Evolutionary conservation across 2,329 filamentous ascomycete genomes (phyloP), one percentile per base, ranked within the genome.

Genomic region (Aspergillus transmontanensis): DNA sequence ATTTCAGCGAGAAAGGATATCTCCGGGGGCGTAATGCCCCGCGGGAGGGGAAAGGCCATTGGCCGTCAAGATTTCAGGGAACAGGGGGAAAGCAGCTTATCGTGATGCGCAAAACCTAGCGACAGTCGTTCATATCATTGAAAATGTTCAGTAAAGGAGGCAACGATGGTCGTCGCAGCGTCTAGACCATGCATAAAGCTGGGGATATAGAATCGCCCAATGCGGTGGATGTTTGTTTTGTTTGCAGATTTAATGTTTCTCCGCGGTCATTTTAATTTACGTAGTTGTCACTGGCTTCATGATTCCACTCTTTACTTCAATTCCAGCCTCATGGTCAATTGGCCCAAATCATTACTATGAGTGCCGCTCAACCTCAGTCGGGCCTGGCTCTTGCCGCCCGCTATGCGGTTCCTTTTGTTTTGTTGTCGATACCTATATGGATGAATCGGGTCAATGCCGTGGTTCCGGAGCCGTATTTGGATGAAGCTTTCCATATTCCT

Each of bases 1-100:
- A 97, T 98, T 82, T 99, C 95, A 79, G 94, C 97, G 32, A 98
- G 83, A 75, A 98, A 99, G 57, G 93, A 91, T 53, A 96, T 91
- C 81, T 99, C 95, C 67, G 91, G 85, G 64, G 95, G 93, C 71
- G 91, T 90, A 51, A 97, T 85, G 78, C 90, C 86, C 66, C 85
- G 82, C 45, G 85, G 85, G 48, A 89, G 82, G 67, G 86, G 85
- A 68, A 88, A 84, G 58, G 87, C 87, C 87, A 89, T 89, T 60
- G 69, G 64, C 51, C 62, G 62, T 67, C 63, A 59, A 36, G 43
- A 36, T 30, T 36, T 30, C 26, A 39, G 23, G 26, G 34, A 57
- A 26, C 36, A 57, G 26, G 43, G 56, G 28, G 21, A 59, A 50
- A 59, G 34, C 46, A 54, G 55, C 56, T 66, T 60, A 64, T 57